phyloP scores from a whole-genome alignment of 352 stramenopile genomes.

The Aphanomyces euteiches region DNA sequence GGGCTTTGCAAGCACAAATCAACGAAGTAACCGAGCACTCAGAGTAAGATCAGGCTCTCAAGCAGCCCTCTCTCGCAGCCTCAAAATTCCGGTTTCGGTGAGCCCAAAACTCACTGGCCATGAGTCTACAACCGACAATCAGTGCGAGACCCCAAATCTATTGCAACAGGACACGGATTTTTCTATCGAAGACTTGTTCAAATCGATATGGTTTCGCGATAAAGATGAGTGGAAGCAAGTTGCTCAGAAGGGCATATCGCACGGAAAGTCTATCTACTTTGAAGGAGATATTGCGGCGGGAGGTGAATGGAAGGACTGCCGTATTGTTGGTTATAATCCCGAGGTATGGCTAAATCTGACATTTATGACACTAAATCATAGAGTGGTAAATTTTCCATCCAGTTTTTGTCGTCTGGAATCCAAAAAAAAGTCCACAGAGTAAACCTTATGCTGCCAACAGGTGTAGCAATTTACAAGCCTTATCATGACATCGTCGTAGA shows the following conservation, averaged over 20 bases:
- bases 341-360: neutral
- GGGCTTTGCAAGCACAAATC: too few species aligned
- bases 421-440: constrained; percentile 20
- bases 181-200: constrained; percentile 20
- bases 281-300: neutral
- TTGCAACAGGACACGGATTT: neutral
- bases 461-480: neutral
- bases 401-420: constrained; percentile 7
- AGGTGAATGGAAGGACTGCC: constrained; percentile 11
- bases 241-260: neutral
- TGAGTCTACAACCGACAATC: neutral
- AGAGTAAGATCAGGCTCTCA: too few species aligned
- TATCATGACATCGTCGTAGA: constrained; percentile 4
- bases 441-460: constrained; percentile 21
- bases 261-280: constrained; percentile 22
- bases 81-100: too few species aligned
- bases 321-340: constrained; percentile 1
- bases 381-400: constrained; percentile 21
- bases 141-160: neutral
- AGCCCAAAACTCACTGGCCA: too few species aligned
- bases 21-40: too few species aligned
- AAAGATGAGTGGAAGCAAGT: constrained; percentile 5
- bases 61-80: too few species aligned
- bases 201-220: constrained; percentile 25
- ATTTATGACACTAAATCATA: neutral